These are phyloP conservation scores for Alternaria novae-zelandiae DNA, from an alignment of 2,329 filamentous ascomycete genomes.

Conservation along the genomic window DNA sequence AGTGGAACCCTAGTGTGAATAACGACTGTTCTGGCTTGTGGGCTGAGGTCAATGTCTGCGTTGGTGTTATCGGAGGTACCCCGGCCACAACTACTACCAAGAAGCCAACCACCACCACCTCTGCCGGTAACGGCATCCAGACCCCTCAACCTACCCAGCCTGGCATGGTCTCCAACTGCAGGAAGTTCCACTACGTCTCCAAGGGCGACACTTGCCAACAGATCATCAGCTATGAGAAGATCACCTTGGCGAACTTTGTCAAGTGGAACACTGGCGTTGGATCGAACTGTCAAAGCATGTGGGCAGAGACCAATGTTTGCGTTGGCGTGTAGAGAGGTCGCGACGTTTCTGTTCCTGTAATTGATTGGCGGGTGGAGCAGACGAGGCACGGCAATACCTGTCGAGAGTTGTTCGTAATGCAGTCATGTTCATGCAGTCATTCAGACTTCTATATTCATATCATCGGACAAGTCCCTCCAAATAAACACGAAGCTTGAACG, in stretches of 20 bases:
- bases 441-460: too few species aligned
- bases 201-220: background rate
- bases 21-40: background rate
- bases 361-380: too few species aligned
- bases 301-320: background rate
- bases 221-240: background rate
- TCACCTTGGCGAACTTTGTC: background rate
- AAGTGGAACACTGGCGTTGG: background rate
- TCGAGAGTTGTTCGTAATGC: too few species aligned
- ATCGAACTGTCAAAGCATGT: background rate
- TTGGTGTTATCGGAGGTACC: background rate
- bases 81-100: background rate
- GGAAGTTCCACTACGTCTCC: background rate
- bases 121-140: background rate
- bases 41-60: background rate
- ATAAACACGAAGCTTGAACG: too few species aligned
- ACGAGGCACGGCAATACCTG: too few species aligned
- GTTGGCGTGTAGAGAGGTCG: background rate
- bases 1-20: conserved; percentile 10
- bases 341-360: background rate
- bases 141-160: background rate
- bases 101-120: background rate
- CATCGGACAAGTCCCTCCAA: too few species aligned
- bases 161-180: background rate
- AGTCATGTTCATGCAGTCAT: too few species aligned